A percentile compares a stretch with the other conserved stretches of the same genome.
Conservation (phyloP, 176 grass and related monocot species). For the Microstegium vimineum region DNA sequence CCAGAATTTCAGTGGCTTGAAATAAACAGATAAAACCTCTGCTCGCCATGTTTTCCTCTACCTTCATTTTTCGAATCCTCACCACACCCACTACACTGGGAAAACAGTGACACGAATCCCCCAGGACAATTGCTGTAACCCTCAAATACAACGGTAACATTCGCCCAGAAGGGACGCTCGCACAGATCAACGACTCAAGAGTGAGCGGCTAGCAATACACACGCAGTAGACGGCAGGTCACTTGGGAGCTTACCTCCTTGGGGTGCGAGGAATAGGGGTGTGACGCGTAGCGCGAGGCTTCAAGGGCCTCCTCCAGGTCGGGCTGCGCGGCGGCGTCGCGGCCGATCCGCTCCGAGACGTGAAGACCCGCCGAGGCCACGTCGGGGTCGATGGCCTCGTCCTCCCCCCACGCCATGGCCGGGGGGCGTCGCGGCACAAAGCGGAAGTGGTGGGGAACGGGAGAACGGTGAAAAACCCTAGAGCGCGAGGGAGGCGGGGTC, state of each 20-base stretch:
- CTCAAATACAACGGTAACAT: not conserved
- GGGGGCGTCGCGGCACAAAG: slow-evolving; percentile 19
- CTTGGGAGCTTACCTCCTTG: slow-evolving; percentile 58
- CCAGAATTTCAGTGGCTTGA: not conserved
- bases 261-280: slow-evolving; percentile 88
- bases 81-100: not conserved
- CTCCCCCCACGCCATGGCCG: slow-evolving; percentile 84
- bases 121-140: not conserved
- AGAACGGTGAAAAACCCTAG: slow-evolving; percentile 50
- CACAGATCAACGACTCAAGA: not conserved
- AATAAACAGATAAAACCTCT: not conserved
- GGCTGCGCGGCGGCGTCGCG: slow-evolving; percentile 69
- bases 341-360: slow-evolving; percentile 86
- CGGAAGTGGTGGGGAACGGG: not conserved
- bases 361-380: slow-evolving; percentile 80
- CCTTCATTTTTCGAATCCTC: not conserved
- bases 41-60: not conserved
- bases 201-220: not conserved
- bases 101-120: not conserved
- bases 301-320: slow-evolving; percentile 90
- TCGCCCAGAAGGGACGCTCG: not conserved
- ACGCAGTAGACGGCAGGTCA: not conserved
- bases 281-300: slow-evolving; percentile 94
- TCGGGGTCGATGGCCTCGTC: slow-evolving; percentile 86
- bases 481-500: slow-evolving; percentile 15